Base-by-base conservation (phyloP, 352 stramenopile genomes). In the Phytophthora niederhauseri region DNA sequence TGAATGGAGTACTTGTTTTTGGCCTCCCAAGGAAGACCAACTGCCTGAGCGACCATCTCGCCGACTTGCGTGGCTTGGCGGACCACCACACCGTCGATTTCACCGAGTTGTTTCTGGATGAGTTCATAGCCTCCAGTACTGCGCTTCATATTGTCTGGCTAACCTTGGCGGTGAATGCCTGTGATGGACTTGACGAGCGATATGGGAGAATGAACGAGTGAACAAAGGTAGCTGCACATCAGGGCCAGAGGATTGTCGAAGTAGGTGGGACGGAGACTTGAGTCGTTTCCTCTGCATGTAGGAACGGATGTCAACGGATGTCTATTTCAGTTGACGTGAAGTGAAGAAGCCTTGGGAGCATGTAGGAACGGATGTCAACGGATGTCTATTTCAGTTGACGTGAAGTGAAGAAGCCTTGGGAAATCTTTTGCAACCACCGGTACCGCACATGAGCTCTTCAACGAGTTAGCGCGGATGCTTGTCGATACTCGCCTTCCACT, bases 1-100 rank as follows among this genome's bases (percentile, higher is more conserved):
- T 76, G 66, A 38, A 91, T 58, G 15, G 73, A 74, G 73, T 91
- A 92, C 66, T 85, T 82, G 80, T 92, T 92, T 38, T 55, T 62
- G n/a, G 70, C 46, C 57, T 92, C 82, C 43, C 78, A 90, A 2
- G 84, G 80, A 45, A 90, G 22, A 9, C 74, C 81, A 52, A 80
- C 68, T 28, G 57, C 57, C 69, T 91, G 81, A 53, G 80, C 76
- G n/a, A 80, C 53, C 43, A 80, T 73, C 46, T 89, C 81, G 14
- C 54, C 64, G 36, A 70, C 73, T 48, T 91, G 84, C 1, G 78
- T 76, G 65, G 81, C 74, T 66, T 92, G 84, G 7, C 79, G 77
- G 46, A 90, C 63, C 30, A 91, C 80, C 19, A 91, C 55, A 4
- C 81, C 80, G 19, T 70, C 58, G 6, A 80, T 36, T 60, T 84